Evolutionary conservation across 2,329 filamentous ascomycete species (phyloP), one percentile per base, ranked within the genome.

Genomic region (Monilinia laxa): DNA sequence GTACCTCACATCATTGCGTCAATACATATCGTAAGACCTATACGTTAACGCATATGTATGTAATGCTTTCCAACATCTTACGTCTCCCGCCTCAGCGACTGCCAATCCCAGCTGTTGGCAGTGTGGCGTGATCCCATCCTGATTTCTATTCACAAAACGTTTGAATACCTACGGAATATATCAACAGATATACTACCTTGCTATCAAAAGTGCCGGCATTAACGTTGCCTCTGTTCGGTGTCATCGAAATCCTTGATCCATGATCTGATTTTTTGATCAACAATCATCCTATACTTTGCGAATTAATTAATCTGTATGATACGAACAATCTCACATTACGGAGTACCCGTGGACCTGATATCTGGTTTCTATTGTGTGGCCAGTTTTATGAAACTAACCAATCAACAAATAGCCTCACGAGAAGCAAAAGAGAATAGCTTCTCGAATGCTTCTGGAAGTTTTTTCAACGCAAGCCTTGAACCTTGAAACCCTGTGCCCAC

Each of bases 391-490:
- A 25, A 51, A 51, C 12, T 4, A 49, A 12, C 45, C 14, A 49
- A 60, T 35, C 42, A 60, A 51, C 18, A 14, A 60, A 51, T 25
- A 14, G 11, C 31, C 28, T 23, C 20, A 60, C 7, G 31, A 23
- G 9, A n/a, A 49, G 35, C 45, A 25, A 38, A 35, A 9, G 57
- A 49, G 42, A 51, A 51, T 51, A 38, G 28, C 58, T 60, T 60
- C 58, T 60, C 58, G 28, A 51, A 60, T 51, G 14, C 28, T 60
- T 60, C 58, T 60, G 20, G 58, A 60, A 60, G 58, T 45, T 23
- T 60, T 60, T 25, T 60, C 42, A 14, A 49, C 12, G 23, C 47
- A 59, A 60, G 23, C 57, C 42, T 49, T 60, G 57, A 47, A 49
- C 25, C 28, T 49, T 60, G 57, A 60, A 60, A 49, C 57, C 42